Evolutionary conservation across 257 asterid species (phyloP).

Genomic region (Solanum dulcamara): DNA sequence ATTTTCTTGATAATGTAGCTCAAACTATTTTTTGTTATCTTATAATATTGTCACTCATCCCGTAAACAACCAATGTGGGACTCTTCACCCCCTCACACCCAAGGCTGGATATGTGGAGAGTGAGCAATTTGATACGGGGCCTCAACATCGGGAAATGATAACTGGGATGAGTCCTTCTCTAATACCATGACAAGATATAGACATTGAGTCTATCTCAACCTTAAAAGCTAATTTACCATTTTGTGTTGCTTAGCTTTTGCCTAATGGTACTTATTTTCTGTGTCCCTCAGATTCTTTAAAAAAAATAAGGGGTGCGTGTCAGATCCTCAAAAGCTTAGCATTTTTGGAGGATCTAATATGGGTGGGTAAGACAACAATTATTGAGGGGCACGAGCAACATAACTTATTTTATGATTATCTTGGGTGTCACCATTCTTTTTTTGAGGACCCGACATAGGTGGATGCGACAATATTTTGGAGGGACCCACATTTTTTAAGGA

Average conservation of each 20-base stretch:
- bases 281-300: not conserved
- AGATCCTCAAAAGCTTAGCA: not conserved
- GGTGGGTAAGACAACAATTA: not conserved
- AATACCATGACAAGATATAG: not conserved
- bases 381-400: not conserved
- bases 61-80: not conserved
- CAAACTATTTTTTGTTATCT: not conserved
- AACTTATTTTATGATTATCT: not conserved
- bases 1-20: not conserved
- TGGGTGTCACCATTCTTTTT: not conserved
- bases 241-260: not conserved
- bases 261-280: not conserved
- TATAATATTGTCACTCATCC: not conserved
- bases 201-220: not conserved
- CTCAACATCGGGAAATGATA: not conserved
- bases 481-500: not conserved
- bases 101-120: not conserved
- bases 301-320: not conserved
- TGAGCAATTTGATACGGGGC: not conserved
- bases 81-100: not conserved
- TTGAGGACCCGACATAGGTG: not conserved
- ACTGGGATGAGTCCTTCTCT: not conserved
- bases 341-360: not conserved
- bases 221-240: not conserved
- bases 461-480: not conserved